Conservation (phyloP, 768 basidiomycete species). For the Collybia mongolica region DNA sequence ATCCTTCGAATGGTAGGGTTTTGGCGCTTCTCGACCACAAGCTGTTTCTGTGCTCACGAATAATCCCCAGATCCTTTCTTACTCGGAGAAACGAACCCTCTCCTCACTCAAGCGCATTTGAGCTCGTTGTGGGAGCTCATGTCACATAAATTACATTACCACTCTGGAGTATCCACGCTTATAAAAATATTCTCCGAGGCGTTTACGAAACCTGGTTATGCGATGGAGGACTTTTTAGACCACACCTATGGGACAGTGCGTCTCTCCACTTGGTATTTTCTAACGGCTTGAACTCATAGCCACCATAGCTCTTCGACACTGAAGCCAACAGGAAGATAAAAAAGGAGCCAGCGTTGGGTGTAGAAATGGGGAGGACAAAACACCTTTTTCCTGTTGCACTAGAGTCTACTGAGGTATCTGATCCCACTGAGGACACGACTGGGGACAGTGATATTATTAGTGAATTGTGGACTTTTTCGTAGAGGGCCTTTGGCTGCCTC, state of each 20-base stretch:
- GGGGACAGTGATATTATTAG: constrained; percentile 34
- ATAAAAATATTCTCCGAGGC: constrained; percentile 85
- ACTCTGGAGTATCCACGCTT: constrained; percentile 82
- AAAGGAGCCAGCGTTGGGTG: constrained; percentile 65
- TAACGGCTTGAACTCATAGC: constrained; percentile 4
- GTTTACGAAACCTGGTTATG: constrained; percentile 91
- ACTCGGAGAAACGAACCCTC: constrained; percentile 64
- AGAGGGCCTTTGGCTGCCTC: constrained; percentile 4
- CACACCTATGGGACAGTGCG: constrained; percentile 85
- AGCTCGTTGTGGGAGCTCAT: constrained; percentile 94
- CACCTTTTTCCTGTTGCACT: constrained; percentile 21
- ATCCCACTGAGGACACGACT: not conserved
- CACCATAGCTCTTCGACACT: constrained; percentile 76
- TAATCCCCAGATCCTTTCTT: constrained; percentile 63
- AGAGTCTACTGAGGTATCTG: not conserved
- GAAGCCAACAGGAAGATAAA: constrained; percentile 79
- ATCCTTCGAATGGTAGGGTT: constrained; percentile 31
- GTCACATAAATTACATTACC: constrained; percentile 79
- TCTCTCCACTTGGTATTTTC: constrained; percentile 4
- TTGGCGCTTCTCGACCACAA: not conserved
- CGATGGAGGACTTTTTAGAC: constrained; percentile 95
- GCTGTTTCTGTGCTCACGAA: not conserved
- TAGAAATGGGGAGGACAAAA: constrained; percentile 35
- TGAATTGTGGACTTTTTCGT: constrained; percentile 47
- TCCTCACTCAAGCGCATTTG: constrained; percentile 74